Base-by-base conservation (phyloP, 352 stramenopile species). In the Phytophthora quininea region DNA sequence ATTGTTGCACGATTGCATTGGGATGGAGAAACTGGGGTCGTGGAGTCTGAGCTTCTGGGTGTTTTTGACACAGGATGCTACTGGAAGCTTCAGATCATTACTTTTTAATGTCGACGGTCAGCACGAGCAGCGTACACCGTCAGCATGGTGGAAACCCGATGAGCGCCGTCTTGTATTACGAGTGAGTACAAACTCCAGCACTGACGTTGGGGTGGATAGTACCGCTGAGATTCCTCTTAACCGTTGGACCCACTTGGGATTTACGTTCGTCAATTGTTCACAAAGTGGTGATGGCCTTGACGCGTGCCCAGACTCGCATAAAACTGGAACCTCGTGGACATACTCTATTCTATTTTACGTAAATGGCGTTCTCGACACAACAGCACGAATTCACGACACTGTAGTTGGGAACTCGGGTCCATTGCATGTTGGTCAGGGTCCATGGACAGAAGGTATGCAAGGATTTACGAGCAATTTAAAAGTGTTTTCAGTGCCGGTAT, bases 21-120 rank as follows among this genome's bases (percentile, higher is more conserved):
- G 62, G 7, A 58, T 76, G 35, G 55, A 79, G n/a, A 71, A 9
- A 3, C 6, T 38, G 19, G 79, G 79, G 1, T 84, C 84, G 0
- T 94, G 86, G 86, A 87, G 74, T 49, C 53, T 94, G 19, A 86
- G 74, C 42, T 84, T 91, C 35, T 94, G 86, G 86, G 15, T 88
- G 12, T 88, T 91, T 24, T 77, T 81, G 11, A 75, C 64, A 0
- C 66, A 91, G 54, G 62, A 88, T 30, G 55, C 83, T 9, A 95
- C 82, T 1, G 87, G 80, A 1, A 63, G 33, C 27, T 88, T 91
- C 52, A 76, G 88, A 12, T 84, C 85, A 9, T 62, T 97, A 6
- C 86, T 97, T 40, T 97, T 94, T 69, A 90, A 97, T 58, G 90
- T 89, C 29, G 63, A 91, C 46, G 87, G 87, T 38, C 49, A 71